Percentiles rank a stretch among this genome's conserved stretches.
Conservation (phyloP, 495 filamentous ascomycete genomes). For the Pseudevernia furfuracea region DNA sequence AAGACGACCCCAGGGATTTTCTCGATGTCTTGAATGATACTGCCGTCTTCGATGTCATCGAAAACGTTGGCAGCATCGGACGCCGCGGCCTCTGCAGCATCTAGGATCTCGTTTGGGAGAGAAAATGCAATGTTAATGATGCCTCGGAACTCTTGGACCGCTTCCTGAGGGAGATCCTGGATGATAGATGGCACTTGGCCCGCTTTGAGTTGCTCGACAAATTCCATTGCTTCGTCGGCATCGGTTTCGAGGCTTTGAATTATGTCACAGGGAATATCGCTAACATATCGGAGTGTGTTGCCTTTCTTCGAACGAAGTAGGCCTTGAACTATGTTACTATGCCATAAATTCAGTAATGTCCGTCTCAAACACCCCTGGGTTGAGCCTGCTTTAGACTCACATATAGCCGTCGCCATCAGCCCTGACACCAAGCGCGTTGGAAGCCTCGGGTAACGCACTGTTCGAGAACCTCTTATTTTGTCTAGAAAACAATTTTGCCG, state of each 20-base stretch:
- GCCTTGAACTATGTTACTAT: conserved; percentile 16
- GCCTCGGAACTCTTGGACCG: neutral
- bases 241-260: conserved; percentile 15
- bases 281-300: neutral
- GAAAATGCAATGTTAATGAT: conserved; percentile 5
- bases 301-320: conserved; percentile 12
- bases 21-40: conserved; percentile 15
- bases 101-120: conserved; percentile 13
- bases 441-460: neutral
- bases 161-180: conserved; percentile 19
- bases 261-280: conserved; percentile 18
- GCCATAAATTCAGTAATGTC: neutral
- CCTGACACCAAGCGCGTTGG: conserved; percentile 3
- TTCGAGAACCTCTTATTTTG: no score
- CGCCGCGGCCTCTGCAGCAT: conserved; percentile 8
- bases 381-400: neutral
- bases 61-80: conserved; percentile 15
- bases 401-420: neutral
- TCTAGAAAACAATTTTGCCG: no score
- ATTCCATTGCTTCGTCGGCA: conserved; percentile 9
- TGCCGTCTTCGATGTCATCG: conserved; percentile 22
- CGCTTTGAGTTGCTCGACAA: conserved; percentile 7
- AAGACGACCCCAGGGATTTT: conserved; percentile 11
- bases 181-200: conserved; percentile 18
- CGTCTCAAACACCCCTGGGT: neutral